Base-by-base conservation (phyloP, 768 basidiomycete species). In the Cystofilobasidium ferigula region DNA sequence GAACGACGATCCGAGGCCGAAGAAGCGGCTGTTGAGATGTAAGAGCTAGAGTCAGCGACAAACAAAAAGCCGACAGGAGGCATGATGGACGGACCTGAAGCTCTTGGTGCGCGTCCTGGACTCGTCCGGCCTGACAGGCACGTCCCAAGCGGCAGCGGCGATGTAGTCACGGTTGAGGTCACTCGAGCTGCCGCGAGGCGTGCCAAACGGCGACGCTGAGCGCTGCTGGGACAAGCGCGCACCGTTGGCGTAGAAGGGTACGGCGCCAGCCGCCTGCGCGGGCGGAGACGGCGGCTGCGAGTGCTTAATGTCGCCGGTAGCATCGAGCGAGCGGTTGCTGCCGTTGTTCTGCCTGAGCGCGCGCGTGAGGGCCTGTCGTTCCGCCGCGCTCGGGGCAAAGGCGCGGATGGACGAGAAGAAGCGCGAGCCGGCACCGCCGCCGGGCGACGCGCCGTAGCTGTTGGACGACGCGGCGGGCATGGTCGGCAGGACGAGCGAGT, bases 381-480 rank as follows among this genome's bases (percentile, higher is more conserved):
- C 89, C 69, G 85, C 88, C 62, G 85, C 86, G 69, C 88, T 90
- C 36, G 88, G 89, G 40, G 87, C 88, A 75, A 92, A 92, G 22
- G 88, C 89, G 72, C 86, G 87, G 64, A 88, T 75, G n/a, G 76
- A 77, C 58, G 75, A 77, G 74, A 80, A 77, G 64, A 78, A 71
- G n/a, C 63, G 42, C 22, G 63, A 64, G 42, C 58, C 58, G 35
- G 58, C 40, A 22, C 51, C 51, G 51, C 51, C 51, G 36, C 58
- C 58, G 40, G 58, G 58, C 42, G 58, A 60, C 28, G 51, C 51
- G 18, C 51, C 51, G 30, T 54, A 60, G 38, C 30, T 45, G 63
- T 57, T 64, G 42, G 62, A 28, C 5, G 57, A 22, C 8, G 56
- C 43, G 45, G 35, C 22, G 35, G 35, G 26, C 13, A 16, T 22